Conservation (phyloP, 2,329 filamentous ascomycete species). For the Stachybotrys chlorohalonatus region DNA sequence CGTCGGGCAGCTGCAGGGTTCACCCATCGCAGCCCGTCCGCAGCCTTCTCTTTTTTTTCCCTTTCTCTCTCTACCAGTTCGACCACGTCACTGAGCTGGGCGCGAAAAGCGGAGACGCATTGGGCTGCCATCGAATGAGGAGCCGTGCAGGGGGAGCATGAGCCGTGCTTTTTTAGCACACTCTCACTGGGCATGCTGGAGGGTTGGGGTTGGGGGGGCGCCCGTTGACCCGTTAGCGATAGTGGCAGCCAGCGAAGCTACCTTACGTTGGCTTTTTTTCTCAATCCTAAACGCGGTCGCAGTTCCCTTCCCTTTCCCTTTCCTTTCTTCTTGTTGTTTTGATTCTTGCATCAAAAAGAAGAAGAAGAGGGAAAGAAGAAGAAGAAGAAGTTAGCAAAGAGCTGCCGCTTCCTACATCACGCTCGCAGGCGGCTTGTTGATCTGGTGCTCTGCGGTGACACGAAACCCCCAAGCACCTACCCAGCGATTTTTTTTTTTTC, state of each 20-base stretch:
- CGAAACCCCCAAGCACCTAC: slow-evolving; percentile 1
- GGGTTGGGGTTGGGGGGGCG: too few relatives aligned
- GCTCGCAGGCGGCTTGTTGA: not conserved
- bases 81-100: not conserved
- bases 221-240: not conserved
- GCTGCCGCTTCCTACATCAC: too few relatives aligned
- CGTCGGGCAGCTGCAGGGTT: too few relatives aligned
- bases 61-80: not conserved
- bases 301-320: not conserved
- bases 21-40: too few relatives aligned
- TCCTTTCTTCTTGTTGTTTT: not conserved
- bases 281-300: not conserved
- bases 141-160: not conserved
- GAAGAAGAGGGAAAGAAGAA: too few relatives aligned
- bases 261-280: not conserved
- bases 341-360: too few relatives aligned
- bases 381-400: too few relatives aligned
- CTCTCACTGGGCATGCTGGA: too few relatives aligned
- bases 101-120: not conserved
- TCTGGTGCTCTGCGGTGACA: not conserved
- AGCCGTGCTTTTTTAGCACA: too few relatives aligned
- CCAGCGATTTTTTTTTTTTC: not conserved
- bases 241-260: not conserved
- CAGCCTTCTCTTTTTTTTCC: not conserved
- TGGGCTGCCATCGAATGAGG: not conserved